Base-by-base conservation (phyloP, 805 yeast genomes). In the Candida coleopterorum region DNA sequence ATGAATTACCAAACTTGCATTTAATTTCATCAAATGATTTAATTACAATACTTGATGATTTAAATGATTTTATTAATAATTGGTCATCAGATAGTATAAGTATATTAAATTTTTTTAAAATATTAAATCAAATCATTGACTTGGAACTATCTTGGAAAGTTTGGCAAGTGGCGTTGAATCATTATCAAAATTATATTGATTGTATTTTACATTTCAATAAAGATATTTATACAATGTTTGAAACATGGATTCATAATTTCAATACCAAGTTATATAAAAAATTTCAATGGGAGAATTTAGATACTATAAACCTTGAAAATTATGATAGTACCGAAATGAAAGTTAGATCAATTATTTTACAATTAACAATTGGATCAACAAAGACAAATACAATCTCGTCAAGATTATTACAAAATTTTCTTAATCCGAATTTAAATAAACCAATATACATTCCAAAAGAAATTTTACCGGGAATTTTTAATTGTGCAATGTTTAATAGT, bases 381-480 rank as follows among this genome's bases (percentile, higher is more conserved):
- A 27, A 35, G 10, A 29, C 33, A 17, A 15, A n/a, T 17, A 28
- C 26, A 28, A 42, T 76, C 8, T 60, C 68, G 29, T 59, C 61
- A 12, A 60, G 55, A 28, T 49, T 73, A 27, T 76, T 70, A 56
- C 76, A 75, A 43, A 49, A 42, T 35, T 62, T 64, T 18, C 45
- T 75, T n/a, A 78, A 74, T 38, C 46, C 62, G 0, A 83, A 83
- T 1, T 76, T 78, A 12, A 58, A 68, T 25, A 49, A 37, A 4
- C 17, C 64, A 15, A 52, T 72, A 0, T 63, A 79, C 26, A 50
- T 53, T 7, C 85, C 88, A 2, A 61, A 60, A 34, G 76, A 72
- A 42, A 44, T 81, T 14, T 49, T 76, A 12, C 56, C 66, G 7
- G 60, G 74, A 18, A 58, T 69, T 5, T 56, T 80, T 34, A 60